A percentile compares a stretch with the other conserved stretches of the same genome.
Evolutionary conservation across 805 yeast genomes (phyloP).

Genomic region (Komagataella phaffii): DNA sequence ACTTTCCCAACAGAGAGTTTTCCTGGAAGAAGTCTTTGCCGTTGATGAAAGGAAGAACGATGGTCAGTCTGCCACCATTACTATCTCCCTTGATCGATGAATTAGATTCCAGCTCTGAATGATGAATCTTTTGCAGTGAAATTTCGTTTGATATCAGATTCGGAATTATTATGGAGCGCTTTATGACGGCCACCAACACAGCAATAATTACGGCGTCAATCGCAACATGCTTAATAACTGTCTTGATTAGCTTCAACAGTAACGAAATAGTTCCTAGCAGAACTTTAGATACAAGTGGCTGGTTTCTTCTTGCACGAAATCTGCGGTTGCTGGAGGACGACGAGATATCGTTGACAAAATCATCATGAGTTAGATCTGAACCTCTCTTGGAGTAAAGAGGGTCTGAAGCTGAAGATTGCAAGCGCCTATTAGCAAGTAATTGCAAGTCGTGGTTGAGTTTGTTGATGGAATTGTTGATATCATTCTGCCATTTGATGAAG

Average conservation of each 20-base stretch:
- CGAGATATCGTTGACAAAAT: neutral
- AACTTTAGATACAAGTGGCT: neutral
- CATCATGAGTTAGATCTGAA: neutral
- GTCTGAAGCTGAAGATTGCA: neutral
- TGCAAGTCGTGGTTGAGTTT: slow-evolving; percentile 28
- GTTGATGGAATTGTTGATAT: slow-evolving; percentile 31
- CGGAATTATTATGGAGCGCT: neutral
- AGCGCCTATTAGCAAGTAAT: slow-evolving; percentile 5
- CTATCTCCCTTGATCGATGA: neutral
- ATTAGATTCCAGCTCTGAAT: neutral
- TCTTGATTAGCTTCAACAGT: slow-evolving; percentile 4
- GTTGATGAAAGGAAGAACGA: neutral
- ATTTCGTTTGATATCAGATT: neutral
- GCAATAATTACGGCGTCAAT: slow-evolving; percentile 10
- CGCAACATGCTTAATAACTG: slow-evolving; percentile 9
- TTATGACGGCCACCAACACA: slow-evolving; percentile 7
- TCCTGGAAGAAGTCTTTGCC: neutral
- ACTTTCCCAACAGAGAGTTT: neutral
- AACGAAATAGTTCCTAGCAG: slow-evolving; percentile 1
- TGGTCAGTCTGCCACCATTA: neutral
- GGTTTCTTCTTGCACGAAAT: neutral
- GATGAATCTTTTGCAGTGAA: neutral
- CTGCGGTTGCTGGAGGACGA: neutral
- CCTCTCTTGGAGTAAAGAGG: neutral
- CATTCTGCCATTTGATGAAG: slow-evolving; percentile 39